Evolutionary conservation across 164 flowering plant genomes (phyloP).

Genomic region (Nymphaea colorata): DNA sequence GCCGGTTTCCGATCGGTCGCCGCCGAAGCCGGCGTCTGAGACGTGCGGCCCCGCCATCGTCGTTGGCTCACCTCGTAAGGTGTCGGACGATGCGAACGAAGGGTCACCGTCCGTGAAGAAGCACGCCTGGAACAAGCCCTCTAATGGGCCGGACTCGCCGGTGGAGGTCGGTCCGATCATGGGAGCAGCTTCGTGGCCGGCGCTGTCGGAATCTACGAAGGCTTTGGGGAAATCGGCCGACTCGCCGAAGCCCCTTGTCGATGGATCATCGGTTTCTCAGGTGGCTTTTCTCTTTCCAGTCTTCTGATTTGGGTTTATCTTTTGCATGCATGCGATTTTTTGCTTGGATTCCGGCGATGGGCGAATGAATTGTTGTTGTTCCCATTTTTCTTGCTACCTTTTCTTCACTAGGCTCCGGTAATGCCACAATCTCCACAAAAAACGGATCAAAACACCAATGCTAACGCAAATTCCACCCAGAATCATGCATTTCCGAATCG

Average conservation of each 20-base stretch:
- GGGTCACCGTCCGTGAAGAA: not conserved
- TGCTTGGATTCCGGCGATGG: not conserved
- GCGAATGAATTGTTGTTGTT: not conserved
- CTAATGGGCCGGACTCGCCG: not conserved
- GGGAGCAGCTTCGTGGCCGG: not conserved
- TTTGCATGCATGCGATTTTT: not conserved
- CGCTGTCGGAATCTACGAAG: not conserved
- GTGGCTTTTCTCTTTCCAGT: not conserved
- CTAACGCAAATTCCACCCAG: not conserved
- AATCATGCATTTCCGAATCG: not conserved
- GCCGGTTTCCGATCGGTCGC: not conserved
- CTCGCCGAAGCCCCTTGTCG: not conserved
- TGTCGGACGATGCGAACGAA: not conserved
- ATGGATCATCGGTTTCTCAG: not conserved
- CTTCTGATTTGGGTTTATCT: not conserved
- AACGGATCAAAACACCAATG: not conserved
- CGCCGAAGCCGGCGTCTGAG: not conserved
- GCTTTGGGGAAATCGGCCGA: not conserved
- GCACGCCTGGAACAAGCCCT: not conserved
- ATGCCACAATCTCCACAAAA: not conserved
- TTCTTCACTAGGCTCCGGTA: not conserved
- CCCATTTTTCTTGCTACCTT: not conserved
- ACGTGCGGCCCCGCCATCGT: not conserved
- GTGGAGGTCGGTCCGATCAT: not conserved
- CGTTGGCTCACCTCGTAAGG: not conserved